Conservation (phyloP, 164 flowering plant species). For the Amborella trichopoda region DNA sequence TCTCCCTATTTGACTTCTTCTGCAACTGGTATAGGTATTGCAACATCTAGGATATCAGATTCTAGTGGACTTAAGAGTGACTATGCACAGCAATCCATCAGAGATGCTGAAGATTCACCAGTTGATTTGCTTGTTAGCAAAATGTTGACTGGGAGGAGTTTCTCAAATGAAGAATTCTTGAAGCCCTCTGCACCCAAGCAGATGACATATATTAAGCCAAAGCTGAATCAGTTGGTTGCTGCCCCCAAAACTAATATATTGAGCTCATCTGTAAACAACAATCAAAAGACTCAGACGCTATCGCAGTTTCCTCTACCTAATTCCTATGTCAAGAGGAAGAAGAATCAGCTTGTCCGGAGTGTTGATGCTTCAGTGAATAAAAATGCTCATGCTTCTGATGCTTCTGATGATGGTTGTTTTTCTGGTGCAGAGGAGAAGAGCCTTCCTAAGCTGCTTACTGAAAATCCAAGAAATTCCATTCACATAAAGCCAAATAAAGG, state of each 20-base stretch:
- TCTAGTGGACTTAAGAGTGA: slow-evolving; percentile 7
- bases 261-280: slow-evolving; percentile 13
- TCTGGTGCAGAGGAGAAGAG: slow-evolving; percentile 19
- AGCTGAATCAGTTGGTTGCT: slow-evolving; percentile 67
- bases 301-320: slow-evolving; percentile 14
- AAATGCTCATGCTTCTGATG: slow-evolving; percentile 7
- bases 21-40: slow-evolving; percentile 16
- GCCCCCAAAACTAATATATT: slow-evolving; percentile 21
- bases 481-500: slow-evolving; percentile 33
- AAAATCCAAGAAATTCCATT: no score
- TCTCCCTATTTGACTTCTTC: slow-evolving; percentile 10
- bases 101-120: slow-evolving; percentile 21
- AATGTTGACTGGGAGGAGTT: slow-evolving; percentile 8
- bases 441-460: slow-evolving; percentile 9
- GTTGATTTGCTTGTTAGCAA: slow-evolving; percentile 14
- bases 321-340: slow-evolving; percentile 60
- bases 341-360: slow-evolving; percentile 68
- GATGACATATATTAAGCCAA: slow-evolving; percentile 49
- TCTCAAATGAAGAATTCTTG: slow-evolving; percentile 17
- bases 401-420: slow-evolving; percentile 16
- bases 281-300: slow-evolving; percentile 20
- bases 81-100: slow-evolving; percentile 9
- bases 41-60: not conserved
- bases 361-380: slow-evolving; percentile 24
- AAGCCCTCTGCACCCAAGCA: slow-evolving; percentile 16